Evolutionary conservation across 345 rosid species (phyloP).

Genomic region (Linum usitatissimum): DNA sequence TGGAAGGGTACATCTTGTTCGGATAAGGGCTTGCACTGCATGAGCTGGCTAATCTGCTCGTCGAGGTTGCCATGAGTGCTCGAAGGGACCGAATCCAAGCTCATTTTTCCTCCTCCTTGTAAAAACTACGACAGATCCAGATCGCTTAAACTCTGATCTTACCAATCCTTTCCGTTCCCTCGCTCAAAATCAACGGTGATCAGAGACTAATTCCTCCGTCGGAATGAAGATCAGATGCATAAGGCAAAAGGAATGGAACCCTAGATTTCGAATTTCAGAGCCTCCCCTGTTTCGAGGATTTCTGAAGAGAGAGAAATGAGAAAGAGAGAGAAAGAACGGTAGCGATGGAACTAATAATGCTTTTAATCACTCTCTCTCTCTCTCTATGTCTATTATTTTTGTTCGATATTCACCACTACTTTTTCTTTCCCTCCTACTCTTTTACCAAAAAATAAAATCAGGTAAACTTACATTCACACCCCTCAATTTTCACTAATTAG

Average conservation of each 20-base stretch:
- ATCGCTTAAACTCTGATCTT: conserved; percentile 9
- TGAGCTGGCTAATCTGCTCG: conserved; percentile 46
- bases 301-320: not conserved
- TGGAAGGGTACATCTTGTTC: conserved; percentile 31
- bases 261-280: conserved; percentile 10
- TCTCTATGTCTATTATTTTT: not conserved
- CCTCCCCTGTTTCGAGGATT: not conserved
- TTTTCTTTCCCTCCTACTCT: not conserved
- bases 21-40: conserved; percentile 57
- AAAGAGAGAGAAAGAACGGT: conserved; percentile 5
- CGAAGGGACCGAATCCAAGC: conserved; percentile 33
- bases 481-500: too few relatives aligned
- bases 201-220: not conserved
- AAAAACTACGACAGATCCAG: conserved; percentile 12
- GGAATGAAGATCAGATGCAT: not conserved
- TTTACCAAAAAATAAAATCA: too few relatives aligned
- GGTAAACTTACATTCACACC: too few relatives aligned
- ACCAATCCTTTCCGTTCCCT: not conserved
- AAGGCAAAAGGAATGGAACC: conserved; percentile 12
- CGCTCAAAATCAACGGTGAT: not conserved
- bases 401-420: conserved; percentile 6
- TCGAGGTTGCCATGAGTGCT: conserved; percentile 40
- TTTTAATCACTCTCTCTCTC: not conserved
- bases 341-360: conserved; percentile 24
- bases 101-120: conserved; percentile 23